Conservation (phyloP, 2,329 filamentous ascomycete species). For the Boeremia lycopersici region DNA sequence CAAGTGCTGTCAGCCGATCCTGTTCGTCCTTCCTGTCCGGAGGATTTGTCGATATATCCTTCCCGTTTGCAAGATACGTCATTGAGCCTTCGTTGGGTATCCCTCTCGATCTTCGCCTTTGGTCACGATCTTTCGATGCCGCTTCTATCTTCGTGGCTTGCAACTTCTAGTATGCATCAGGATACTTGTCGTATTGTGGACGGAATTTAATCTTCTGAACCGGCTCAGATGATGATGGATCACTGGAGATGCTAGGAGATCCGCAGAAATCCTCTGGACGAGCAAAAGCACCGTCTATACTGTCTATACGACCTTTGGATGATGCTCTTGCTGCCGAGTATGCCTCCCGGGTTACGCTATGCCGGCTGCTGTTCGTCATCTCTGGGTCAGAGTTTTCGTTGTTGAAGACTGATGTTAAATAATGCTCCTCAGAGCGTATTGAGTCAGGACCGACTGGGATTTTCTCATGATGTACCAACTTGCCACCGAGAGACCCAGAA, state of each 20-base stretch:
- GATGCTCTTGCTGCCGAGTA: not conserved
- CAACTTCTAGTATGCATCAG: constrained; percentile 7
- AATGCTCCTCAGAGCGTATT: not conserved
- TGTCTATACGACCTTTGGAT: not conserved
- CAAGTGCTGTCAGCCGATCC: no score
- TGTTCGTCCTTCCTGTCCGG: not conserved
- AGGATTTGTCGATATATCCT: not conserved
- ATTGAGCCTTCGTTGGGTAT: not conserved
- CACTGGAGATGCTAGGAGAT: not conserved
- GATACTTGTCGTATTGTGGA: not conserved
- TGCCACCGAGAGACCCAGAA: not conserved
- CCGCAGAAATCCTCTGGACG: no score
- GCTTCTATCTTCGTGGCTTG: not conserved
- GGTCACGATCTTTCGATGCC: not conserved
- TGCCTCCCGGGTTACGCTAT: not conserved
- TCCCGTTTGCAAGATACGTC: not conserved
- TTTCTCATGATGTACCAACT: constrained; percentile 2
- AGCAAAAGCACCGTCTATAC: not conserved
- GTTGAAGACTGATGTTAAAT: not conserved
- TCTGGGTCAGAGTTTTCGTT: not conserved
- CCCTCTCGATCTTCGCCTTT: not conserved
- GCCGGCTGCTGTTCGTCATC: not conserved
- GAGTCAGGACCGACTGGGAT: not conserved
- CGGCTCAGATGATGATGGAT: not conserved
- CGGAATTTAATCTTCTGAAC: not conserved